Conservation (phyloP, 176 grass and related monocot genomes). For the Saccharum officinarum region DNA sequence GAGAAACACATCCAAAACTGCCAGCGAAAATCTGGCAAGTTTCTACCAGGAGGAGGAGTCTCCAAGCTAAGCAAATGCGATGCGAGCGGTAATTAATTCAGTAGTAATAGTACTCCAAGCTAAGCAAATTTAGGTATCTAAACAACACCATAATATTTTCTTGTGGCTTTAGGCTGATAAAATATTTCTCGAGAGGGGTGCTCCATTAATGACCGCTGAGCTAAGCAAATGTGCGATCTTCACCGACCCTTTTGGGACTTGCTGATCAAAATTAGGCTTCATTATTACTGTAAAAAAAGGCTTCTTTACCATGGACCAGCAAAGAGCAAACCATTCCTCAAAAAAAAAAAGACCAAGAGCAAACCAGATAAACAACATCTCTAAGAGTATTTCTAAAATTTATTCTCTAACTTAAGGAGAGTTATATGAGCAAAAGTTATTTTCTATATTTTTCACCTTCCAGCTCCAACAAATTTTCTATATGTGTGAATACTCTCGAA, state of each 20-base stretch:
- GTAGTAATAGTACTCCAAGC: background rate
- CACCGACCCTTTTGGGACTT: background rate
- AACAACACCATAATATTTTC: background rate
- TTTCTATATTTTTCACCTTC: too few species aligned
- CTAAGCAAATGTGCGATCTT: background rate
- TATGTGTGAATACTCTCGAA: too few species aligned
- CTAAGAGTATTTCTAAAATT: too few species aligned
- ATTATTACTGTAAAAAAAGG: too few species aligned
- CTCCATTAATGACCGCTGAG: constrained; percentile 6
- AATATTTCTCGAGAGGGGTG: background rate
- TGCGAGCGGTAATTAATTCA: background rate
- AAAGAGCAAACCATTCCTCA: too few species aligned
- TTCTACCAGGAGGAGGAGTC: background rate
- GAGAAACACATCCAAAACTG: background rate
- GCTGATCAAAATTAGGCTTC: background rate
- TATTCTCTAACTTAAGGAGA: too few species aligned
- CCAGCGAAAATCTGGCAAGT: background rate
- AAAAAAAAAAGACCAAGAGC: too few species aligned
- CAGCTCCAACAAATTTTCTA: too few species aligned
- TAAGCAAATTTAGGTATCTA: too few species aligned
- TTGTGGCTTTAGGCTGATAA: background rate
- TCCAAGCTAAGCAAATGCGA: background rate
- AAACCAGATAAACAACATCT: too few species aligned
- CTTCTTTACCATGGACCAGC: too few species aligned
- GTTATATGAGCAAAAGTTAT: too few species aligned